Base-by-base conservation (phyloP, 2,329 filamentous ascomycete genomes). In the Gnomoniopsis smithogilvyi region DNA sequence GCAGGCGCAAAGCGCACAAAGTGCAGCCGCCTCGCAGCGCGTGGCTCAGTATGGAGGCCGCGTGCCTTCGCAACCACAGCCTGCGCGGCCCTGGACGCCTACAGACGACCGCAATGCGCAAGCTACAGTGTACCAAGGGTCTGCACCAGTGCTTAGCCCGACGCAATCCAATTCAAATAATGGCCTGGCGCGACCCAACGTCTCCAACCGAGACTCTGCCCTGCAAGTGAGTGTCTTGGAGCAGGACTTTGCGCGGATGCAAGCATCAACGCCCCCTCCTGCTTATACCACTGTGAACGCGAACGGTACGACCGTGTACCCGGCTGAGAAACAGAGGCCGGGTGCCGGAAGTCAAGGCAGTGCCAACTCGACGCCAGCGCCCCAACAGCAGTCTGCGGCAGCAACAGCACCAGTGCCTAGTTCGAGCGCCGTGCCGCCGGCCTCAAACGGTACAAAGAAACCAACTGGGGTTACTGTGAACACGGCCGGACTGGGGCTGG, bases 71-170 rank as follows among this genome's bases (percentile, higher is more conserved):
- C 73, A 76, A 48, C 76, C 75, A 17, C 54, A 75, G 59, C 78
- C 75, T 26, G 70, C 80, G 26, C 83, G 94, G 51, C 93, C 93
- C 33, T 98, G 94, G 95, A 98, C 94, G 11, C 95, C 95, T 1
- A 98, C 95, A 3, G 95, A 99, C 72, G 83, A 87, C 59, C 88
- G 88, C 62, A 89, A 92, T 54, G 91, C 92, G 6, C 92, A 96
- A 75, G 93, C 94, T 1, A 92, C 90, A 0, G 89, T 96, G 1
- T 98, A 97, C 67, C 94, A 97, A 74, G 95, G 95, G 7, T 83
- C 85, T 54, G 88, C 88, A 64, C 87, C 90, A 62, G 86, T 93
- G 6, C 73, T 81, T 34, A 81, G 73, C 50, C 78, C 66, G 83
- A 88, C 74, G 82, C 90, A 73, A 85, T 87, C 22, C 14, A 52